Conservation (phyloP, 2,329 filamentous ascomycete genomes). For the Exophiala sp. region DNA sequence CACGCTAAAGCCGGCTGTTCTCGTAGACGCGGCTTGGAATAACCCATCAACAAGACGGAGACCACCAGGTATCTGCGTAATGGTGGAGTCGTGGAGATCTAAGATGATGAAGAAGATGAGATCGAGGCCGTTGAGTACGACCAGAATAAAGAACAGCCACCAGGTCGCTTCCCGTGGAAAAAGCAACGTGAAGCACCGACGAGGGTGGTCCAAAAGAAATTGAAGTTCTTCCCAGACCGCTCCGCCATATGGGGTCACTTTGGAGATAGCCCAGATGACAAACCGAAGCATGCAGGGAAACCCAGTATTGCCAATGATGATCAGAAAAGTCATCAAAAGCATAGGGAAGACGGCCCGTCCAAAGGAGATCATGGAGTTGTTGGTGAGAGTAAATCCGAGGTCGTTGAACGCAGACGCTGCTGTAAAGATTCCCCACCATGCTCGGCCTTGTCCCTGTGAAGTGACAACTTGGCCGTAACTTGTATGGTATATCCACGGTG, state of each 20-base stretch:
- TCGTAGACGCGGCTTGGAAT: slow-evolving; percentile 84
- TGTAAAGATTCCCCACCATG: slow-evolving; percentile 93
- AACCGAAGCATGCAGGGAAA: slow-evolving; percentile 66
- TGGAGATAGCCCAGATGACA: slow-evolving; percentile 78
- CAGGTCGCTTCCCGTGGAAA: slow-evolving; percentile 89
- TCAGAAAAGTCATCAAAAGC: slow-evolving; percentile 39
- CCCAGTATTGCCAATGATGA: slow-evolving; percentile 39
- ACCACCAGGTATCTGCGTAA: slow-evolving; percentile 66
- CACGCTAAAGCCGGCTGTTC: slow-evolving; percentile 85
- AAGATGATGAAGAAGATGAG: slow-evolving; percentile 88
- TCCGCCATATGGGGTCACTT: slow-evolving; percentile 61
- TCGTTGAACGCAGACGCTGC: slow-evolving; percentile 88
- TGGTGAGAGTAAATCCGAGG: slow-evolving; percentile 86
- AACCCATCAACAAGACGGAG: slow-evolving; percentile 78
- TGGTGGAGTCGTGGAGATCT: slow-evolving; percentile 71
- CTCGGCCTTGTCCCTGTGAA: slow-evolving; percentile 57
- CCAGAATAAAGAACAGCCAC: slow-evolving; percentile 88
- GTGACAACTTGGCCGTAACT: slow-evolving; percentile 66
- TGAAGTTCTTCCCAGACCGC: slow-evolving; percentile 83
- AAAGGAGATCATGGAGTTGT: slow-evolving; percentile 75
- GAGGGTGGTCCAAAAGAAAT: slow-evolving; percentile 89
- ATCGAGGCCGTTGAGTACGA: slow-evolving; percentile 78
- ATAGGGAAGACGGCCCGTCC: slow-evolving; percentile 42
- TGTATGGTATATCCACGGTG: slow-evolving; percentile 74
- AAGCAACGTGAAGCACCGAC: slow-evolving; percentile 90